Percentiles rank a stretch among this genome's conserved stretches.
These are phyloP conservation scores for Collybiopsis confluens DNA, from an alignment of 768 basidiomycete genomes.

Conservation along the genomic window DNA sequence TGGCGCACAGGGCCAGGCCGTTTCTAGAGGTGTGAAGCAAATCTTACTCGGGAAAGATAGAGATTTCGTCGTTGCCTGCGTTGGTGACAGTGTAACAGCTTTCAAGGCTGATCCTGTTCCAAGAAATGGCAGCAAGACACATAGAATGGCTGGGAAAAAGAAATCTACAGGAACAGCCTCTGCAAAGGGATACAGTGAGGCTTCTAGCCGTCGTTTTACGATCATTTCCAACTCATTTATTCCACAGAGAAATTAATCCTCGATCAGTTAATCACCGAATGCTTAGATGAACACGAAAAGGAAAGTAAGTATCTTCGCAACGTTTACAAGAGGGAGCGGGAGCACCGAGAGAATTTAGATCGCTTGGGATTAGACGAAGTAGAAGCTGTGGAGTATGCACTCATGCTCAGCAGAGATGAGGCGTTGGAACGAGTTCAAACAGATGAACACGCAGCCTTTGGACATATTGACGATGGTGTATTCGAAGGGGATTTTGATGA, in stretches of 20 bases:
- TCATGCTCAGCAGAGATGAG: conserved; percentile 86
- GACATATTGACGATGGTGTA: conserved; percentile 43
- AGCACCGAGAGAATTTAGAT: conserved; percentile 53
- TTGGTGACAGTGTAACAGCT: conserved; percentile 59
- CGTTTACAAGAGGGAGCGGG: conserved; percentile 44
- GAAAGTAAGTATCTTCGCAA: conserved; percentile 37
- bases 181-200: conserved; percentile 47
- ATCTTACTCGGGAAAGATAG: conserved; percentile 51
- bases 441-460: neutral
- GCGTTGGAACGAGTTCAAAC: conserved; percentile 24
- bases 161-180: conserved; percentile 24
- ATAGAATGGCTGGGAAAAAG: conserved; percentile 24
- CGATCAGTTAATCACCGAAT: conserved; percentile 59
- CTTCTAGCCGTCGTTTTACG: neutral
- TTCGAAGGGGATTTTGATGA: conserved; percentile 56
- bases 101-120: conserved; percentile 59
- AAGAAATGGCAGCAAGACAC: conserved; percentile 26
- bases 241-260: conserved; percentile 61
- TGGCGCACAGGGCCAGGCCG: conserved; percentile 24
- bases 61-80: conserved; percentile 53
- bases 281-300: conserved; percentile 44
- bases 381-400: conserved; percentile 73
- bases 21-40: conserved; percentile 44
- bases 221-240: conserved; percentile 1
- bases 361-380: conserved; percentile 68